A percentile compares a stretch with the other conserved stretches of the same genome.
phyloP scores from a whole-genome alignment of 2,329 filamentous ascomycete species.

The Claviceps sp. region DNA sequence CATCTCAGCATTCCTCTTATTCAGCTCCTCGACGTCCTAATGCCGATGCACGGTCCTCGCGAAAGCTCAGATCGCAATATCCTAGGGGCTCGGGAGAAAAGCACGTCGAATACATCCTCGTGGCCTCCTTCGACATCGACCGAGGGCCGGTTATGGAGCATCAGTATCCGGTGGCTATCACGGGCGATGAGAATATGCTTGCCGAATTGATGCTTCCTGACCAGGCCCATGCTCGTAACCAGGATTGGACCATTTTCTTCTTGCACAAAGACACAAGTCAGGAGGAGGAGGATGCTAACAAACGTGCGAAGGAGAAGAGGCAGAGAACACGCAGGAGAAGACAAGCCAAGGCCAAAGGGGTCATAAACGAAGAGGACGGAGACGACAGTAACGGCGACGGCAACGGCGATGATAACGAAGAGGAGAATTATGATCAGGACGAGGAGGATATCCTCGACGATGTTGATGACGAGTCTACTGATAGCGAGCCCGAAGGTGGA shows the following conservation, averaged over 20 bases:
- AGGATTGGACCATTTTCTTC: constrained; percentile 99
- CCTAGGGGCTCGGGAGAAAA: constrained; percentile 64
- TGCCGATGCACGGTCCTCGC: constrained; percentile 35
- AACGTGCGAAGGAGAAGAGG: constrained; percentile 40
- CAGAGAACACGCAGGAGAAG: constrained; percentile 36
- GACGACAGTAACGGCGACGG: not conserved
- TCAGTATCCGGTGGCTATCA: constrained; percentile 89
- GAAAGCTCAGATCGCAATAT: constrained; percentile 60
- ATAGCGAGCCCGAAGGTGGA: constrained; percentile 52
- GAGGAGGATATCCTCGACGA: constrained; percentile 37
- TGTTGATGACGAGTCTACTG: constrained; percentile 39
- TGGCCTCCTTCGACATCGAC: constrained; percentile 95
- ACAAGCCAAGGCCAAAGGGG: constrained; percentile 36
- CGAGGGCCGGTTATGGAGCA: constrained; percentile 96
- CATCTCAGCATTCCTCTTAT: constrained; percentile 49
- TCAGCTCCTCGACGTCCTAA: constrained; percentile 37
- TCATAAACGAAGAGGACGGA: constrained; percentile 26
- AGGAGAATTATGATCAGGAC: constrained; percentile 32
- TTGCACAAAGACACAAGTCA: constrained; percentile 86
- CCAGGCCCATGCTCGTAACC: constrained; percentile 83
- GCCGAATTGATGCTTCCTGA: constrained; percentile 97
- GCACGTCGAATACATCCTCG: constrained; percentile 97
- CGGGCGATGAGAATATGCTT: constrained; percentile 93
- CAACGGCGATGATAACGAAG: constrained; percentile 11
- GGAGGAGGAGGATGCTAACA: constrained; percentile 66